Percentiles rank a stretch among this genome's conserved stretches.
Evolutionary conservation across 1,139 yeast genomes (phyloP).

Genomic region (Kodamaea ohmeri): DNA sequence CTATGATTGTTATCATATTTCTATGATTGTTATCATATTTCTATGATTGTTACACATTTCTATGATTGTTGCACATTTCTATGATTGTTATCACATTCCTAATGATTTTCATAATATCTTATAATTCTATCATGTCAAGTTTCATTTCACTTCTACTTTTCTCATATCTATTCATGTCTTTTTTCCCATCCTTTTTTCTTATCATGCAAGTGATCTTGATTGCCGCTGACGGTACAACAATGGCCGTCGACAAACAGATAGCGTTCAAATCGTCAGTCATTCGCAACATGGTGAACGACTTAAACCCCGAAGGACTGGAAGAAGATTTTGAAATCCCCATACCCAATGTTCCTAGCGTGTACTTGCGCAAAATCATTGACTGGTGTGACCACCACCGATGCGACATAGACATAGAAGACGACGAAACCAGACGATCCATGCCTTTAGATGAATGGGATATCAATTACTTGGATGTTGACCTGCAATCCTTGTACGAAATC

Average conservation of each 20-base stretch:
- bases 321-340: slow-evolving; percentile 83
- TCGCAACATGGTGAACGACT: slow-evolving; percentile 85
- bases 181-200: no score
- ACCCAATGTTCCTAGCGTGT: slow-evolving; percentile 84
- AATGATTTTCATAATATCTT: no score
- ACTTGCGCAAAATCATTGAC: slow-evolving; percentile 84
- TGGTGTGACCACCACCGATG: slow-evolving; percentile 97
- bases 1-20: no score
- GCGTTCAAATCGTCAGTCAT: slow-evolving; percentile 87
- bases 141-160: no score
- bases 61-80: no score
- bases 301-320: slow-evolving; percentile 57
- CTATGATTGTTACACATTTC: no score
- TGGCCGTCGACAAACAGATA: slow-evolving; percentile 73
- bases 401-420: slow-evolving; percentile 71
- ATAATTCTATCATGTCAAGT: no score
- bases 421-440: slow-evolving; percentile 68
- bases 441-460: slow-evolving; percentile 96
- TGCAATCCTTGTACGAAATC: slow-evolving; percentile 96
- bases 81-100: no score
- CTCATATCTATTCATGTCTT: no score
- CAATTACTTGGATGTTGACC: slow-evolving; percentile 91
- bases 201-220: slow-evolving; percentile 61
- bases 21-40: no score
- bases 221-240: slow-evolving; percentile 70